phyloP scores from a whole-genome alignment of 2,329 filamentous ascomycete species.

The Zasmidium citrigriseum region DNA sequence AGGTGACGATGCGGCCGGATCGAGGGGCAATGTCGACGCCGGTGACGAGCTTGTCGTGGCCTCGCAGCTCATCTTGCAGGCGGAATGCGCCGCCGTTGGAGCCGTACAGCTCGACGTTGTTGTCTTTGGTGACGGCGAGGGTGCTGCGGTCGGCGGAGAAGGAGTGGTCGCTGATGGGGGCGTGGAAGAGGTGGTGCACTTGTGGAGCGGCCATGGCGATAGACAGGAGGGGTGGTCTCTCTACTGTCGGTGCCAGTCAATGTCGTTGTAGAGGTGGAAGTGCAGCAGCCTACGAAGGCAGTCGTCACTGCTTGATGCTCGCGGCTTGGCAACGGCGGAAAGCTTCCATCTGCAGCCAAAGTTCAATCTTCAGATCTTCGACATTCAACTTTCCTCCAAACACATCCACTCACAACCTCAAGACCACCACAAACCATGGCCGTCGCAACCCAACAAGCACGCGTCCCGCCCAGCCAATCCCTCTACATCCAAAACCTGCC shows the following conservation, averaged over 20 bases:
- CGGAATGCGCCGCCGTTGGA: conserved; percentile 68
- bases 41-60: conserved; percentile 95
- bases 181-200: conserved; percentile 95
- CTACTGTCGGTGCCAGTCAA: conserved; percentile 69
- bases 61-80: conserved; percentile 90
- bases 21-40: conserved; percentile 92
- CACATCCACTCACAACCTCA: neutral
- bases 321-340: neutral
- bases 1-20: conserved; percentile 92
- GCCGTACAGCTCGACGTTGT: conserved; percentile 83
- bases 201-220: conserved; percentile 75
- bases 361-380: conserved; percentile 4
- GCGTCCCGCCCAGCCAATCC: conserved; percentile 48
- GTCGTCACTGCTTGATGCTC: neutral
- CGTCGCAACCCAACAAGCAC: conserved; percentile 1
- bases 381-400: no score
- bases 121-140: conserved; percentile 88
- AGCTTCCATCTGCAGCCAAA: neutral
- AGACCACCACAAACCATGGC: conserved; percentile 13
- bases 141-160: conserved; percentile 91
- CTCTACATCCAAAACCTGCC: conserved; percentile 90
- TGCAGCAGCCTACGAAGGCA: conserved; percentile 1
- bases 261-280: conserved; percentile 3
- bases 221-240: conserved; percentile 84
- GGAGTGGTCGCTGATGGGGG: conserved; percentile 94